Evolutionary conservation across 106 monocot species (phyloP).

Genomic region (Chionographis japonica): DNA sequence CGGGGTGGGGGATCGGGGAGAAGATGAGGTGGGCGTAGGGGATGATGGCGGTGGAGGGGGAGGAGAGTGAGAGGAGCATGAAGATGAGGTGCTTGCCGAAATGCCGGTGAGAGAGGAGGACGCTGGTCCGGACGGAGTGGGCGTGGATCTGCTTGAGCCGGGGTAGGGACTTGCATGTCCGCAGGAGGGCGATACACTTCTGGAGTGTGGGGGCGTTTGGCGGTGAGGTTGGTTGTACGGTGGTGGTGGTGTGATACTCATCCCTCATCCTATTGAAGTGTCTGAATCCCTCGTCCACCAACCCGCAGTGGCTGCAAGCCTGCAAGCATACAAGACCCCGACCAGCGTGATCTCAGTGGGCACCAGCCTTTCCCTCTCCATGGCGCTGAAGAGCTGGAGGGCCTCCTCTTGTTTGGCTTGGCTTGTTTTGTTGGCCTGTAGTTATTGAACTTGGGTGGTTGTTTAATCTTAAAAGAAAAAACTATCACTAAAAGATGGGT

Average conservation of each 20-base stretch:
- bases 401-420: conserved; percentile 42
- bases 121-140: conserved; percentile 41
- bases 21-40: conserved; percentile 49
- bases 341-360: conserved; percentile 80
- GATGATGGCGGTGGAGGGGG: conserved; percentile 11
- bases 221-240: neutral
- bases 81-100: conserved; percentile 78
- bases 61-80: conserved; percentile 36
- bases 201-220: conserved; percentile 24
- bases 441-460: no score
- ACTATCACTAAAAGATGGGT: neutral
- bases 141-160: conserved; percentile 58
- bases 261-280: conserved; percentile 57
- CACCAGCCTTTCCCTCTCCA: conserved; percentile 52
- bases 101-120: conserved; percentile 35
- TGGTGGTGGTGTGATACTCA: conserved; percentile 8
- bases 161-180: conserved; percentile 25
- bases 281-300: conserved; percentile 59
- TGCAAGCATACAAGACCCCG: conserved; percentile 76
- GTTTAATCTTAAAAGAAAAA: no score
- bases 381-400: conserved; percentile 40
- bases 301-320: conserved; percentile 84
- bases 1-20: conserved; percentile 37
- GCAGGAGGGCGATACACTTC: conserved; percentile 59
- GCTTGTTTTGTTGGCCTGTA: no score